Evolutionary conservation across 1,284 basidiomycete species (phyloP), one percentile per base, ranked within the genome.

Genomic region (Somion occarium): DNA sequence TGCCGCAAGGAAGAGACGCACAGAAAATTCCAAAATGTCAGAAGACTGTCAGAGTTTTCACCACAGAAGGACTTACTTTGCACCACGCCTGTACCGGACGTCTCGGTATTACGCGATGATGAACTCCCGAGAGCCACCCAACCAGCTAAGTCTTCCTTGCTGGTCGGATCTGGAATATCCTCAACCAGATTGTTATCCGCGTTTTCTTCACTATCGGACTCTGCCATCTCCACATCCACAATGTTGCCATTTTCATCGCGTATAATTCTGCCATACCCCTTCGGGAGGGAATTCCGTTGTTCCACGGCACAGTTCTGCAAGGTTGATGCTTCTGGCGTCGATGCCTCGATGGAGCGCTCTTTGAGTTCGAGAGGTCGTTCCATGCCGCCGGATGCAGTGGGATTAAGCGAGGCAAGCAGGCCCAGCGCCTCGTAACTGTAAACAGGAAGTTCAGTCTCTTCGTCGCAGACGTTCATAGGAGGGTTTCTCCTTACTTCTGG

Each of bases 191-290:
- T 56, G 25, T 53, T 56, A 50, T 60, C 60, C 23, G 52, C 53
- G 34, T 34, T 56, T 49, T 59, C 62, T 1, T 62, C 65, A 37
- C 61, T 62, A 26, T 65, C 67, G 1, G 65, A 61, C 18, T 75
- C 74, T 15, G 76, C 70, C 53, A 97, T 69, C 63, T 94, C 82
- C 44, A 98, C 77, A 53, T 84, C 79, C 38, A 94, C 63, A 30
- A 96, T 76, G 58, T 88, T 88, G 30, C 95, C 96, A 2, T 79
- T 73, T 43, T 78, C 85, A 67, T 98, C 94, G 41, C 93, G 79
- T 48, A 94, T 71, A 57, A 99, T 94, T 58, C 83, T 80, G 13
- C 93, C 96, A 65, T 85, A 88, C 5, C 91, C 88, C 61, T 75
- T 81, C n/a, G 79, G 83, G 43, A 87, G 71, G 19, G 54, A 56